Evolutionary conservation across 1,284 basidiomycete genomes (phyloP).

Genomic region (Trichosporon sp.): DNA sequence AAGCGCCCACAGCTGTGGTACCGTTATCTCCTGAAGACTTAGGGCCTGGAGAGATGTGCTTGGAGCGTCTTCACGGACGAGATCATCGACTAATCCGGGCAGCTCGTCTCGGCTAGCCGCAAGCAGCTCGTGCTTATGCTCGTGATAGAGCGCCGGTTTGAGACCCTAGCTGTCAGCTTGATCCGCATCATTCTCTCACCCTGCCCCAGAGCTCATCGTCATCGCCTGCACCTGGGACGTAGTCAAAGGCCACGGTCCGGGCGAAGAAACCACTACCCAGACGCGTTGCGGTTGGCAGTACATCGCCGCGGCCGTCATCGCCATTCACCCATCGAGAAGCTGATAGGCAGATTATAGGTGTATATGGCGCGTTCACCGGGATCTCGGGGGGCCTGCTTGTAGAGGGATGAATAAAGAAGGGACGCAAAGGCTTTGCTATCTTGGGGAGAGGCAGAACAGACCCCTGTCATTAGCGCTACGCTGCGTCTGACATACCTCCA

Average conservation of each 20-base stretch:
- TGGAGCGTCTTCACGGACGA: slow-evolving; percentile 14
- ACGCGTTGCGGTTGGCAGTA: slow-evolving; percentile 31
- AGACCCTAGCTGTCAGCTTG: slow-evolving; percentile 28
- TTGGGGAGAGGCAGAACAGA: slow-evolving; percentile 42
- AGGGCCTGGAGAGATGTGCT: neutral
- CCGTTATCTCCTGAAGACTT: neutral
- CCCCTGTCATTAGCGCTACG: slow-evolving; percentile 17
- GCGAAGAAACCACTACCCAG: slow-evolving; percentile 20
- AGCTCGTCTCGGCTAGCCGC: slow-evolving; percentile 34
- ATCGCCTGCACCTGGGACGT: slow-evolving; percentile 48
- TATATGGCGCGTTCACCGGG: slow-evolving; percentile 25
- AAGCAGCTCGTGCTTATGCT: slow-evolving; percentile 28
- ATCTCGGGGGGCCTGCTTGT: slow-evolving; percentile 32
- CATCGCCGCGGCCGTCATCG: slow-evolving; percentile 20
- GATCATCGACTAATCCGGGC: slow-evolving; percentile 24
- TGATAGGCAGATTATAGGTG: slow-evolving; percentile 46
- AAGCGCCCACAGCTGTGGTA: neutral
- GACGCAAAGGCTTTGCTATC: slow-evolving; percentile 41
- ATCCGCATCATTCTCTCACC: slow-evolving; percentile 23
- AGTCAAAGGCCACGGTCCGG: slow-evolving; percentile 44
- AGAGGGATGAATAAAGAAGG: slow-evolving; percentile 46
- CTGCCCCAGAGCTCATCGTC: slow-evolving; percentile 49
- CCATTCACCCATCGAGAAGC: slow-evolving; percentile 41
- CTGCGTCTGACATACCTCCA: slow-evolving; percentile 45
- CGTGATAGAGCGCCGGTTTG: slow-evolving; percentile 37